phyloP scores from a whole-genome alignment of 805 yeast species.

The Lipomyces spencermartinsiae region DNA sequence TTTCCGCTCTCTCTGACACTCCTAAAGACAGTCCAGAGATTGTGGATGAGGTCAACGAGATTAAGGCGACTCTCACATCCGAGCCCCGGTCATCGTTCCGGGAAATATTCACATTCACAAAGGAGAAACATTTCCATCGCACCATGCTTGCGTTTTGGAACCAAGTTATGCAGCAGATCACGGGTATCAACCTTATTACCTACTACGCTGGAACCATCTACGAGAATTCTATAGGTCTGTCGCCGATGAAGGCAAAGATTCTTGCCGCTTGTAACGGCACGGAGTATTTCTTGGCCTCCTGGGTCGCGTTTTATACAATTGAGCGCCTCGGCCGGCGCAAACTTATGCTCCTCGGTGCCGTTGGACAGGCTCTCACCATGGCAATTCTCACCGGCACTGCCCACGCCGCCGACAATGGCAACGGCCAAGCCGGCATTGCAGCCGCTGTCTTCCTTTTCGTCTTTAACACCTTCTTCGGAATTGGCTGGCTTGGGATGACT shows the following conservation, averaged over 20 bases:
- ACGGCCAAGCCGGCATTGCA: constrained; percentile 39
- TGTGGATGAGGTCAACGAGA: constrained; percentile 45
- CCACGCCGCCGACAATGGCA: constrained; percentile 48
- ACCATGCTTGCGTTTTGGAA: constrained; percentile 53
- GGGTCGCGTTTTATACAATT: constrained; percentile 61
- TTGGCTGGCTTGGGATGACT: constrained; percentile 40
- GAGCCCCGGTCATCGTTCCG: constrained; percentile 3
- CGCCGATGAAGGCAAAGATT: constrained; percentile 50
- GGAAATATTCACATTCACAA: constrained; percentile 48
- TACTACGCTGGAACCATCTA: constrained; percentile 66
- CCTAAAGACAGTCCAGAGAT: constrained; percentile 47
- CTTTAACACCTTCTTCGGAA: constrained; percentile 41
- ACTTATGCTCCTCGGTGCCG: constrained; percentile 28
- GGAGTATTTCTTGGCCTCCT: constrained; percentile 49
- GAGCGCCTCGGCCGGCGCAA: constrained; percentile 60
- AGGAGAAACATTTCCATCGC: constrained; percentile 57
- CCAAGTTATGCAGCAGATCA: constrained; percentile 57
- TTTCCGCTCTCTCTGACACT: constrained; percentile 37
- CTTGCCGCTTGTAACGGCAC: constrained; percentile 56
- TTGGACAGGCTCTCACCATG: constrained; percentile 40
- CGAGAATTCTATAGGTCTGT: constrained; percentile 55
- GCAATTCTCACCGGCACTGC: constrained; percentile 49
- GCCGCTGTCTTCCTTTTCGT: constrained; percentile 41
- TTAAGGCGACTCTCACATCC: constrained; percentile 30
- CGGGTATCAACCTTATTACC: constrained; percentile 63